Evolutionary conservation across 2,329 filamentous ascomycete genomes (phyloP).

Genomic region (Camptophora hylomeconis): DNA sequence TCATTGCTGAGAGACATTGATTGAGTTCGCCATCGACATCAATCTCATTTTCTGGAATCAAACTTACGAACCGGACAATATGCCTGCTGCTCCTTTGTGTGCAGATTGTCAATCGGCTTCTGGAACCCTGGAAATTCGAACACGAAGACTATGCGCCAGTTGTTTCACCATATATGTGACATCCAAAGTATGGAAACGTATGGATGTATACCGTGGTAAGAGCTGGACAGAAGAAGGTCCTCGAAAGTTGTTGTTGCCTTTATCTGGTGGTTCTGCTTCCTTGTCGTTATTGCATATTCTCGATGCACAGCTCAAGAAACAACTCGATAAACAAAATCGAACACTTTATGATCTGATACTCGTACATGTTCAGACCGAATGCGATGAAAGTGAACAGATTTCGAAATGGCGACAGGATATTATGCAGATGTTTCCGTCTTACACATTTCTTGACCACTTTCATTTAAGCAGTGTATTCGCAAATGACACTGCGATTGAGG

Average conservation of each 20-base stretch:
- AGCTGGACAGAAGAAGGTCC: constrained; percentile 25
- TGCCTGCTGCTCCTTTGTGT: constrained; percentile 27
- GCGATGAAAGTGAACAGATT: not conserved
- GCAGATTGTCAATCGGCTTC: constrained; percentile 42
- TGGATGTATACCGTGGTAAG: constrained; percentile 48
- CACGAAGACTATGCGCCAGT: constrained; percentile 46
- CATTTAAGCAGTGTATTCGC: constrained; percentile 51
- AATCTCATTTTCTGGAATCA: no score
- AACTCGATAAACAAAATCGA: constrained; percentile 47
- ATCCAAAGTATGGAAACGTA: constrained; percentile 68
- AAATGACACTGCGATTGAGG: constrained; percentile 19
- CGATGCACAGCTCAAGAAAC: constrained; percentile 52
- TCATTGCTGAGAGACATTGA: no score
- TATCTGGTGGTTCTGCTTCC: constrained; percentile 77
- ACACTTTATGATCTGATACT: constrained; percentile 50
- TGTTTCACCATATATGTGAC: constrained; percentile 71
- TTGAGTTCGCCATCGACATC: no score
- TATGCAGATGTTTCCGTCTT: constrained; percentile 49
- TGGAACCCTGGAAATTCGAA: constrained; percentile 41
- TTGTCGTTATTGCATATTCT: constrained; percentile 64
- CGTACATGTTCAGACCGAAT: constrained; percentile 30
- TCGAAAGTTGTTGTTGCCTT: constrained; percentile 55
- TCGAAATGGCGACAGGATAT: constrained; percentile 32
- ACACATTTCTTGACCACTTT: constrained; percentile 46
- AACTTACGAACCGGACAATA: not conserved